phyloP scores from a whole-genome alignment of 495 filamentous ascomycete genomes.

The Neurospora cerealis region DNA sequence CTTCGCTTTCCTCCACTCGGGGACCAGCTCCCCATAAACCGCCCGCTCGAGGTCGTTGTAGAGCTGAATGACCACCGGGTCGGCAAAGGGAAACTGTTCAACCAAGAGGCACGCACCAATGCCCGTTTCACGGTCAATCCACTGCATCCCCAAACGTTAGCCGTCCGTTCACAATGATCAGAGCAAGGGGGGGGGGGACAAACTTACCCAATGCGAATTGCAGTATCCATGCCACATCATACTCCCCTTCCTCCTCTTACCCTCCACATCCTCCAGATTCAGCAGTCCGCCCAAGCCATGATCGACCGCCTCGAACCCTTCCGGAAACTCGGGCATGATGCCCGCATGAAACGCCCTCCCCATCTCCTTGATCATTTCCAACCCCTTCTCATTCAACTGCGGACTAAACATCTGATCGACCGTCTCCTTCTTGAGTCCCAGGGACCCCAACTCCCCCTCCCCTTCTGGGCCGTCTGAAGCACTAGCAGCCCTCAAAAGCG shows the following conservation, averaged over 20 bases:
- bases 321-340: slow-evolving; percentile 15
- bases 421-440: slow-evolving; percentile 16
- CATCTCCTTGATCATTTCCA: slow-evolving; percentile 5
- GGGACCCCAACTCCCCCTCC: background rate
- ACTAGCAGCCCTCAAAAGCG: slow-evolving; percentile 23
- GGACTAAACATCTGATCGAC: slow-evolving; percentile 43
- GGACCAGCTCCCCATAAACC: slow-evolving; percentile 20
- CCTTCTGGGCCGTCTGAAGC: background rate
- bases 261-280: slow-evolving; percentile 18
- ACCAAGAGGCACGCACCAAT: slow-evolving; percentile 19
- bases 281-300: slow-evolving; percentile 19
- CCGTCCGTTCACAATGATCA: background rate
- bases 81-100: slow-evolving; percentile 15
- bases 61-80: slow-evolving; percentile 14
- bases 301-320: slow-evolving; percentile 4
- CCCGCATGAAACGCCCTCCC: background rate
- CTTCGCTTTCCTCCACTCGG: background rate
- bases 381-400: slow-evolving; percentile 29
- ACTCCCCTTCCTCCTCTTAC: slow-evolving; percentile 24
- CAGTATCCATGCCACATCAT: slow-evolving; percentile 25
- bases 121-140: slow-evolving; percentile 26
- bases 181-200: too few relatives aligned
- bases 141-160: slow-evolving; percentile 10
- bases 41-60: slow-evolving; percentile 22
- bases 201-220: slow-evolving; percentile 23